Conservation (phyloP, 306 rosid genomes). For the Vigna unguiculata region DNA sequence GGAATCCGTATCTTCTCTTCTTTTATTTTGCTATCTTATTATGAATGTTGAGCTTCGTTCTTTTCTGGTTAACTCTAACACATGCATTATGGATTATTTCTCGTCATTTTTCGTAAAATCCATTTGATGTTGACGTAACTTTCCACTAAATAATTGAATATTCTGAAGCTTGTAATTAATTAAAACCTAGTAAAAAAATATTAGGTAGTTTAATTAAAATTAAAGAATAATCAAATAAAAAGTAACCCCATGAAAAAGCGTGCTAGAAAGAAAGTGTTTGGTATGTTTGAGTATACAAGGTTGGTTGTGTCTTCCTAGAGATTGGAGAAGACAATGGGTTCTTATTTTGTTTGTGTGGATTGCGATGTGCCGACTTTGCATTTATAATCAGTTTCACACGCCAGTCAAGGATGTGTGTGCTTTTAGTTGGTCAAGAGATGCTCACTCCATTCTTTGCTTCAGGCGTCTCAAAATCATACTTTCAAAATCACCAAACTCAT, state of each 20-base stretch:
- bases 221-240: no score
- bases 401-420: neutral
- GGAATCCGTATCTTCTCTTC: neutral
- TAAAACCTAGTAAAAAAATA: no score
- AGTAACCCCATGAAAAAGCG: no score
- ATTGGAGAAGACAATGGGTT: slow-evolving; percentile 16
- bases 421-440: slow-evolving; percentile 33
- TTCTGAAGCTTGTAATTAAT: no score
- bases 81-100: no score
- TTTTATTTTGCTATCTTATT: neutral
- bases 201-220: no score
- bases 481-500: neutral
- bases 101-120: no score
- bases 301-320: slow-evolving; percentile 18
- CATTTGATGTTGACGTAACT: no score
- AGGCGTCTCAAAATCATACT: neutral
- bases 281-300: slow-evolving; percentile 1
- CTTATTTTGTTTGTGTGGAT: slow-evolving; percentile 34
- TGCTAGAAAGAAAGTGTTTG: no score
- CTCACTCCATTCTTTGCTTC: slow-evolving; percentile 26
- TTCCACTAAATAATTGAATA: no score
- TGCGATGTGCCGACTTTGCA: slow-evolving; percentile 14
- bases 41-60: neutral
- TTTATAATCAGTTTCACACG: neutral
- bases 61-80: neutral